phyloP scores from a whole-genome alignment of 805 yeast genomes.

The Yarrowia sp. region DNA sequence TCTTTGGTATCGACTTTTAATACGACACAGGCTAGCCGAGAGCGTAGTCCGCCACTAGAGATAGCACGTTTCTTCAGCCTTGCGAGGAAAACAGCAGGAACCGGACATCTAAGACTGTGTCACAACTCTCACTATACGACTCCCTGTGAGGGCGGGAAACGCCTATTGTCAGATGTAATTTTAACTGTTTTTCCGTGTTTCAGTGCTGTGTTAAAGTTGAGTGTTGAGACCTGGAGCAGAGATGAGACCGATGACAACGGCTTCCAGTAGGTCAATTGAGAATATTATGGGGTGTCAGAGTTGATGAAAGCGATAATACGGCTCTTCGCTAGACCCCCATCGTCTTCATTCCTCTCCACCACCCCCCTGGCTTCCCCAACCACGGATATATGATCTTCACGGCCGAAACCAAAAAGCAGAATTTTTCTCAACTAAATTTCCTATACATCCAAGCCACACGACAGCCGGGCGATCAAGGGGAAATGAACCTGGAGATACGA shows the following conservation, averaged over 20 bases:
- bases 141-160: neutral
- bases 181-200: slow-evolving; percentile 21
- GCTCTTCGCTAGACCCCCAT: neutral
- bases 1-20: neutral
- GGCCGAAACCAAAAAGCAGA: neutral
- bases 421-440: neutral
- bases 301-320: neutral
- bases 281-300: neutral
- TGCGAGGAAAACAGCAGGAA: too few species aligned
- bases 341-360: neutral
- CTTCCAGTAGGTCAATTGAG: neutral
- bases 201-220: neutral
- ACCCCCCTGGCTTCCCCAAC: neutral
- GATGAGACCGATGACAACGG: neutral
- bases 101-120: too few species aligned
- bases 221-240: neutral
- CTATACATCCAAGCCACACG: slow-evolving; percentile 22
- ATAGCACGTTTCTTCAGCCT: too few species aligned
- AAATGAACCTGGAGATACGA: slow-evolving; percentile 34
- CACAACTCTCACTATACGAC: too few species aligned
- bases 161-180: slow-evolving; percentile 6
- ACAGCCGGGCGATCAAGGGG: slow-evolving; percentile 31
- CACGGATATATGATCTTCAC: neutral
- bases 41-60: too few species aligned
- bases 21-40: too few species aligned